phyloP scores from a whole-genome alignment of 2,329 filamentous ascomycete species.

The Aspergillus sp. region DNA sequence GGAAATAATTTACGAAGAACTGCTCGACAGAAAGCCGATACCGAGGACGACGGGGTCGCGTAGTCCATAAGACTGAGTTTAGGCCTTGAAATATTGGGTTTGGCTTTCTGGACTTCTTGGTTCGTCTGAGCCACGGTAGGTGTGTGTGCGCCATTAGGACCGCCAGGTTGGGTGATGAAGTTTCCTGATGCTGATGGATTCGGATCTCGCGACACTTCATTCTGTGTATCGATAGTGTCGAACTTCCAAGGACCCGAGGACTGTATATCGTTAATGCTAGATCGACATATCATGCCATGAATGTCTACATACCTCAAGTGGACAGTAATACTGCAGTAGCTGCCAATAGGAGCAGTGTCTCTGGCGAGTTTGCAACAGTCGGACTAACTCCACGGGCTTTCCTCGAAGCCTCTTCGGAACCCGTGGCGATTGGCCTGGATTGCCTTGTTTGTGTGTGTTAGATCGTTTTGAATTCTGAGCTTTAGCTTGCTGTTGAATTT shows the following conservation, averaged over 20 bases:
- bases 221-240: slow-evolving; percentile 10
- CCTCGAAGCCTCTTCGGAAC: slow-evolving; percentile 61
- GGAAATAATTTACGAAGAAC: slow-evolving; percentile 73
- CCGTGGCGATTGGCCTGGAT: slow-evolving; percentile 14
- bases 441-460: slow-evolving; percentile 2
- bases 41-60: slow-evolving; percentile 65
- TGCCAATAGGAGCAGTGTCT: slow-evolving; percentile 74
- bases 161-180: slow-evolving; percentile 24
- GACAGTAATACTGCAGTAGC: slow-evolving; percentile 79
- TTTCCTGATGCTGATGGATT: slow-evolving; percentile 16
- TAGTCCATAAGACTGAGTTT: slow-evolving; percentile 59
- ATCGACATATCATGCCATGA: not conserved
- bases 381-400: slow-evolving; percentile 57
- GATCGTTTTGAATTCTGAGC: not conserved
- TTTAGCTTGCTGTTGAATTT: slow-evolving; percentile 14
- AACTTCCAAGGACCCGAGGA: slow-evolving; percentile 25
- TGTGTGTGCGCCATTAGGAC: not conserved
- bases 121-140: not conserved
- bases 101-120: slow-evolving; percentile 3
- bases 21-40: slow-evolving; percentile 85
- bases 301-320: slow-evolving; percentile 45
- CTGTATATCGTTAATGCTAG: slow-evolving; percentile 19
- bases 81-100: slow-evolving; percentile 10
- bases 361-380: slow-evolving; percentile 69
- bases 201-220: not conserved